These are phyloP conservation scores for Coniochaeta prunicola DNA, from an alignment of 2,329 filamentous ascomycete species.

Conservation along the genomic window DNA sequence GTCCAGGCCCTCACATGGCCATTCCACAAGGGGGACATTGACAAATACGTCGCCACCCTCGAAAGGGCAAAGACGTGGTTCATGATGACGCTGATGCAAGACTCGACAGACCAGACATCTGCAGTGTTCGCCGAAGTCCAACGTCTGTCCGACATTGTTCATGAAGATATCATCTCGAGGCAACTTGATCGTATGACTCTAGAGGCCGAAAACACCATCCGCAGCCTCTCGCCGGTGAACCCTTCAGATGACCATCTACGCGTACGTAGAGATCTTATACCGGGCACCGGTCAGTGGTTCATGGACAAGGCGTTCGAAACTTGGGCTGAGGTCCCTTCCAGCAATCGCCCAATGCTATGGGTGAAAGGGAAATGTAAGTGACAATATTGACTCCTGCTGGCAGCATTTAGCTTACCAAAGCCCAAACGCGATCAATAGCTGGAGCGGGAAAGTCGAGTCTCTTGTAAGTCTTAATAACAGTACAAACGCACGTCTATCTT, in stretches of 20 bases:
- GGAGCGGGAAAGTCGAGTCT: constrained; percentile 21
- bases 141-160: constrained; percentile 10
- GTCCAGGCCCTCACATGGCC: constrained; percentile 12
- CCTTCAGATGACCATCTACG: constrained; percentile 9
- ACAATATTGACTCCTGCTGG: background rate
- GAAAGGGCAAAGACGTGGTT: constrained; percentile 19
- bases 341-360: constrained; percentile 13
- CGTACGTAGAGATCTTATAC: constrained; percentile 9
- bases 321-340: constrained; percentile 9
- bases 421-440: constrained; percentile 11
- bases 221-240: constrained; percentile 14
- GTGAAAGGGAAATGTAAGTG: constrained; percentile 16
- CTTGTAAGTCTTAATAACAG: constrained; percentile 12
- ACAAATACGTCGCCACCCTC: constrained; percentile 12
- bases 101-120: constrained; percentile 12
- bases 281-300: constrained; percentile 14
- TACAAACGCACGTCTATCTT: background rate
- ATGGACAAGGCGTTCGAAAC: constrained; percentile 8
- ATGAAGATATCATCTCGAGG: constrained; percentile 13
- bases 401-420: background rate
- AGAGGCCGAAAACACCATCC: constrained; percentile 10
- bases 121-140: constrained; percentile 14
- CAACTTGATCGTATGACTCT: constrained; percentile 8
- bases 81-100: constrained; percentile 15
- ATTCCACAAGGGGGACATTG: constrained; percentile 11